Conservation (phyloP, 371 early-diverging fungal genomes). For the Lichtheimia ramosa region DNA sequence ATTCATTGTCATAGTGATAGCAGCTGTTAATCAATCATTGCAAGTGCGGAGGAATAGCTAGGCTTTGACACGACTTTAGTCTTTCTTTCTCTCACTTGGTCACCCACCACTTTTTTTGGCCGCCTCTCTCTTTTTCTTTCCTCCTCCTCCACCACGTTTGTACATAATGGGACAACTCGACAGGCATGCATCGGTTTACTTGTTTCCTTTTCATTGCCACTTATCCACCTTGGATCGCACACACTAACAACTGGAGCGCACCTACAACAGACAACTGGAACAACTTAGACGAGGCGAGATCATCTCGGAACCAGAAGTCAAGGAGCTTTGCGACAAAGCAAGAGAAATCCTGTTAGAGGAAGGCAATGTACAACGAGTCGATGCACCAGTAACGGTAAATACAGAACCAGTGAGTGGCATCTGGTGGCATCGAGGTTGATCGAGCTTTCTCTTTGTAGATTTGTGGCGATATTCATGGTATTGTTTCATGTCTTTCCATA, state of each 20-base stretch:
- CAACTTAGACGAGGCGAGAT: conserved; percentile 88
- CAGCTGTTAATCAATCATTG: too few relatives aligned
- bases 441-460: conserved; percentile 58
- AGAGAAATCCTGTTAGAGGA: conserved; percentile 95
- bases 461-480: conserved; percentile 98
- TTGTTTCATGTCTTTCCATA: background rate
- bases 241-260: too few relatives aligned
- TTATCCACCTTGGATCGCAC: background rate
- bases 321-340: conserved; percentile 91
- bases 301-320: conserved; percentile 90
- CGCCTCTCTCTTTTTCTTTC: background rate
- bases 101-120: background rate
- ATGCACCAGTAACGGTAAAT: conserved; percentile 94
- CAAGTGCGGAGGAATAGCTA: too few relatives aligned
- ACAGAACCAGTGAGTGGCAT: background rate
- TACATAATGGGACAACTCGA: conserved; percentile 37
- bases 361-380: conserved; percentile 93
- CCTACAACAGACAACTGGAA: conserved; percentile 73
- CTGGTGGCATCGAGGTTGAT: background rate
- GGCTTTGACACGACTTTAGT: background rate
- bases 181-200: conserved; percentile 7
- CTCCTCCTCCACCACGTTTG: background rate
- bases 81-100: background rate
- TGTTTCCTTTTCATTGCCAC: background rate
- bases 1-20: too few relatives aligned